Conservation (phyloP, 176 grass and related monocot genomes). For the Zoysia japonica region DNA sequence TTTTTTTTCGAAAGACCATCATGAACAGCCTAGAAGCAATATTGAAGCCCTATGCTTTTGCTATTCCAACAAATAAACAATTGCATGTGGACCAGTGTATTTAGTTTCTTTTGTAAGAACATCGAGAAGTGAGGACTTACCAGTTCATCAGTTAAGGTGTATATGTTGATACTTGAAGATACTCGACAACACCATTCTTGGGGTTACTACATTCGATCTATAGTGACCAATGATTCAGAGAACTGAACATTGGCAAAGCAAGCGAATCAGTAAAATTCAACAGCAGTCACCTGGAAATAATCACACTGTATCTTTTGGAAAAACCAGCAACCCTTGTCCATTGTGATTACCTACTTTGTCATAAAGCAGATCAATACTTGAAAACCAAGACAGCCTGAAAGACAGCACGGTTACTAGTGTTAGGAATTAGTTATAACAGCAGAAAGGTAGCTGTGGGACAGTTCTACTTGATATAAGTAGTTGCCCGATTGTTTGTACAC, state of each 20-base stretch:
- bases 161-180: not conserved
- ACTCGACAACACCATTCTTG: not conserved
- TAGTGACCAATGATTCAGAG: not conserved
- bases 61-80: constrained; percentile 44
- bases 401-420: constrained; percentile 32
- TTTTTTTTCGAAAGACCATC: not conserved
- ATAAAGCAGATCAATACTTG: constrained; percentile 31
- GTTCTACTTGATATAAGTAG: constrained; percentile 1
- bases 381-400: constrained; percentile 38
- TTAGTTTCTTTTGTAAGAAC: constrained; percentile 33
- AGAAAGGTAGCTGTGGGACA: constrained; percentile 17
- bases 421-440: constrained; percentile 34
- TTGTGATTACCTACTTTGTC: not conserved
- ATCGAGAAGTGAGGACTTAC: constrained; percentile 6
- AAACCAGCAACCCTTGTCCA: not conserved
- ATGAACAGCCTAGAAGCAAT: constrained; percentile 41
- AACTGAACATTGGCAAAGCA: not conserved
- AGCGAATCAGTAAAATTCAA: not conserved
- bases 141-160: not conserved
- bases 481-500: constrained; percentile 23
- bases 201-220: not conserved
- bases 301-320: not conserved
- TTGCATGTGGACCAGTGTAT: constrained; percentile 19
- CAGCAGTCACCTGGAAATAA: not conserved
- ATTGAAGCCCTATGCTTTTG: constrained; percentile 39